Percentiles rank a stretch among this genome's conserved stretches.
These are phyloP conservation scores for Penicillium sp. DNA, from an alignment of 2,329 filamentous ascomycete genomes.

Conservation along the genomic window DNA sequence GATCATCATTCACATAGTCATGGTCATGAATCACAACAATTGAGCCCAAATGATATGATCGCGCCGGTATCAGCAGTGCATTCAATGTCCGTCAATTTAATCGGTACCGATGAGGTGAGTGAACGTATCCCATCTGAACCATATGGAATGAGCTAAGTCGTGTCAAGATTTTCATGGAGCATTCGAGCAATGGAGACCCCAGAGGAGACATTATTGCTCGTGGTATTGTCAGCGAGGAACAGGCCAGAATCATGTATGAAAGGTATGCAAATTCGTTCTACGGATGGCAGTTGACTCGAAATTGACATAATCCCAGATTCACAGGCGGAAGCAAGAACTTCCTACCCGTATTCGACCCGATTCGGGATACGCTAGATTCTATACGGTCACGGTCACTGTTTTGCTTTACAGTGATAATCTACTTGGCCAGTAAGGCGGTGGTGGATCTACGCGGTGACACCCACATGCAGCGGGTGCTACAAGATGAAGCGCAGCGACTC, in stretches of 20 bases:
- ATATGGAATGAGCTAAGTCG: neutral
- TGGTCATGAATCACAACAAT: slow-evolving; percentile 32
- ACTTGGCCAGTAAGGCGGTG: slow-evolving; percentile 35
- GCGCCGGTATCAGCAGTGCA: slow-evolving; percentile 36
- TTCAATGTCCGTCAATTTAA: slow-evolving; percentile 37
- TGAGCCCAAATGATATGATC: slow-evolving; percentile 38
- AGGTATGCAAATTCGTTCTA: slow-evolving; percentile 20
- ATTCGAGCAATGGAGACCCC: slow-evolving; percentile 26
- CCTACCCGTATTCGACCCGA: slow-evolving; percentile 34
- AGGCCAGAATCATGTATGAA: slow-evolving; percentile 35
- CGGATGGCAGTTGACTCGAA: neutral
- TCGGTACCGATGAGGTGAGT: slow-evolving; percentile 30
- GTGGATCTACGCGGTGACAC: slow-evolving; percentile 31
- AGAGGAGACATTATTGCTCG: slow-evolving; percentile 32
- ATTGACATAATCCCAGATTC: slow-evolving; percentile 21
- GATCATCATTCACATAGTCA: slow-evolving; percentile 29
- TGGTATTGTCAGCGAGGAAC: slow-evolving; percentile 35
- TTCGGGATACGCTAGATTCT: slow-evolving; percentile 38
- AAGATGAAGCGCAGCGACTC: slow-evolving; percentile 36
- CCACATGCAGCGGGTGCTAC: slow-evolving; percentile 35
- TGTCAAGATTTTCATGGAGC: slow-evolving; percentile 33
- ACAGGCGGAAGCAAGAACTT: slow-evolving; percentile 35
- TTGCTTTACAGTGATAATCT: slow-evolving; percentile 38
- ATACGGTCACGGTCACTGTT: slow-evolving; percentile 37
- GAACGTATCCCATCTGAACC: neutral